Evolutionary conservation across 305 asterid genomes (phyloP), one percentile per base, ranked within the genome.

Genomic region (Fraxinus xanthoxyloides): DNA sequence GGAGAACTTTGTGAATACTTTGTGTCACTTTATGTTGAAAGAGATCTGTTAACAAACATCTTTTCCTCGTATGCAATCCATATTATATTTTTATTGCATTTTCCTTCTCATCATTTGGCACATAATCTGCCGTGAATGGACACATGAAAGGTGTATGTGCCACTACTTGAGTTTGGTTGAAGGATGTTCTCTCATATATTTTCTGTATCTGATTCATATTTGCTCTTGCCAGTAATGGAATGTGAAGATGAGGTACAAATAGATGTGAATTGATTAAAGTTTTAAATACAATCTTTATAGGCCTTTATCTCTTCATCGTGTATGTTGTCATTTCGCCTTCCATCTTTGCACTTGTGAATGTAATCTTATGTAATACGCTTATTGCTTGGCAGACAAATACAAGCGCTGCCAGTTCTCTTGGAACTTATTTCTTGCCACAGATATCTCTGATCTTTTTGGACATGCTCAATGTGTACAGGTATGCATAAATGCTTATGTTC

Each of bases 401-500:
- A 31, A 94, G 98, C 81, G 97, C 84, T 82, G 98, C 99, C 65
- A 92, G 83, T 86, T 89, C 99, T 32, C 97, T 97, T 63, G 99
- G 98, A 83, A 93, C 99, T 36, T 88, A 84, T 84, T 97, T 94
- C 89, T 83, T 94, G 85, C 86, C 99, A 17, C 99, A 97, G 90
- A 94, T 97, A 36, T 54, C 97, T 84, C 84, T 86, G 0, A 93
- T 93, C 88, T 97, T 94, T 87, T 85, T 94, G 91, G 98, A 97
- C 92, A 94, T 95, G 98, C 99, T 97, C 83, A 97, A 93, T 91
- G 98, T 97, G 81, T 95, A 97, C 90, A 97, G 92, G 99, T 97
- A 79, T 28, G 79, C 79, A 74, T 40, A 46, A 46, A 26, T 75
- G 67, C 59, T 59, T 38, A 35, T 26, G 46, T 35, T 76, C 38